Base-by-base conservation (phyloP, 2,329 filamentous ascomycete species). In the Cercospora citrullina region DNA sequence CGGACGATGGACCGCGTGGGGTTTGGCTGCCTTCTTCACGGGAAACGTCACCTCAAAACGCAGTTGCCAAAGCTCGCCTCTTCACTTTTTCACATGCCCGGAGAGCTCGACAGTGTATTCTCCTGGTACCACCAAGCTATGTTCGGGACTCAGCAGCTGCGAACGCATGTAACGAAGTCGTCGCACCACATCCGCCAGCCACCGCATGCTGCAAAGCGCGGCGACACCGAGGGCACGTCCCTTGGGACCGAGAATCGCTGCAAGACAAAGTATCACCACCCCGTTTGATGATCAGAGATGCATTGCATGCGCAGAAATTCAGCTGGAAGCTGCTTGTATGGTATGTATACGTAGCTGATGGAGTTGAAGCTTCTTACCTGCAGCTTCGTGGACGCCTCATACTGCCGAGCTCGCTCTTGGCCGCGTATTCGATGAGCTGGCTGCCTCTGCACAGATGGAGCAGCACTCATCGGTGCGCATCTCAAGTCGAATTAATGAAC, bases 361-460 rank as follows among this genome's bases (percentile, higher is more conserved):
- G 55, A 59, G 55, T 33, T 33, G 55, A 21, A 59, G 55, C 55
- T 59, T 59, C 31, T 36, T 18, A 33, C 55, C 30, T 36, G 55
- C 55, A 59, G 55, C 55, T 59, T 23, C n/a, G 55, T 33, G n/a
- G 7, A 10, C 28, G 8, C 31, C 31, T 59, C 55, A 16, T 21
- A 23, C 30, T 33, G 55, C 55, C 28, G 8, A 33, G 28, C 55
- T n/a, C 33, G 55, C 55, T 53, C 48, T 26, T 26, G 48, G 48
- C 48, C 48, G 48, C 48, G 48, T 53, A 28, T 53, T 53, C 48
- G 48, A 53, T 53, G 48, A 23, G 48, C 48, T 53, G 48, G 48
- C 48, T 7, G 10, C 21, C 21, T 53, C 21, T 23, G 48, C 12
- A 53, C 21, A 53, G 12, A 26, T 16, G 5, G 21, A 48, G 48